Evolutionary conservation across 352 stramenopile species (phyloP).

Genomic region (Phytophthora uliginosa): DNA sequence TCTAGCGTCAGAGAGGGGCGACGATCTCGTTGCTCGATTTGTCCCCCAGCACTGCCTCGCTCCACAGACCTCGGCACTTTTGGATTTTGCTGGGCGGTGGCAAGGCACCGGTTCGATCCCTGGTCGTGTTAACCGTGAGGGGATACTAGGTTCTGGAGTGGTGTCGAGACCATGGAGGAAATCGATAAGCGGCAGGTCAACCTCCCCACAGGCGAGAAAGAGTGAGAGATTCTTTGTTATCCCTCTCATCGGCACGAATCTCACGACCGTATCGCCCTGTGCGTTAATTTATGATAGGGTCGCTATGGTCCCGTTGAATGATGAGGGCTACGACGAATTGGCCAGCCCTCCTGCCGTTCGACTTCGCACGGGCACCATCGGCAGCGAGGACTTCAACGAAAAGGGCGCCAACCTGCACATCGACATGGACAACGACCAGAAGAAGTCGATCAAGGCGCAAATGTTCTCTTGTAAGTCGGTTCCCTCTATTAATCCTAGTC

Average conservation of each 20-base stretch:
- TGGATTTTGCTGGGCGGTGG: constrained; percentile 27
- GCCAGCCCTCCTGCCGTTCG: constrained; percentile 44
- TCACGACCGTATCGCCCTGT: constrained; percentile 14
- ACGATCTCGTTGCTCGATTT: constrained; percentile 30
- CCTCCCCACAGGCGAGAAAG: constrained; percentile 32
- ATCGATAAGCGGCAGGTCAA: constrained; percentile 28
- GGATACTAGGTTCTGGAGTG: constrained; percentile 1
- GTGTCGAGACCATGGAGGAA: constrained; percentile 29
- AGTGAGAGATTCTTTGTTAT: constrained; percentile 23
- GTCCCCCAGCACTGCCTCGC: constrained; percentile 2
- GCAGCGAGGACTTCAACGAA: constrained; percentile 70
- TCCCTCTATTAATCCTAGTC: neutral
- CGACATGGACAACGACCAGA: constrained; percentile 63
- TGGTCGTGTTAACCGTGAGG: constrained; percentile 14
- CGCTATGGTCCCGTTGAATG: constrained; percentile 33
- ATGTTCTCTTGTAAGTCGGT: constrained; percentile 61
- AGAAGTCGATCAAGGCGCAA: constrained; percentile 62
- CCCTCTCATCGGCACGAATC: neutral
- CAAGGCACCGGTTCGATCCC: constrained; percentile 15
- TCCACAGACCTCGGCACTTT: constrained; percentile 24
- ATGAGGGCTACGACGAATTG: constrained; percentile 37
- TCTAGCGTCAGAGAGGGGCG: constrained; percentile 31
- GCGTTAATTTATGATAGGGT: constrained; percentile 18
- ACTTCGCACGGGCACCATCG: constrained; percentile 55
- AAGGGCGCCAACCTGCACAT: constrained; percentile 80